Evolutionary conservation across 805 yeast genomes (phyloP), one percentile per base, ranked within the genome.

Genomic region (Geotrichum ghanense): DNA sequence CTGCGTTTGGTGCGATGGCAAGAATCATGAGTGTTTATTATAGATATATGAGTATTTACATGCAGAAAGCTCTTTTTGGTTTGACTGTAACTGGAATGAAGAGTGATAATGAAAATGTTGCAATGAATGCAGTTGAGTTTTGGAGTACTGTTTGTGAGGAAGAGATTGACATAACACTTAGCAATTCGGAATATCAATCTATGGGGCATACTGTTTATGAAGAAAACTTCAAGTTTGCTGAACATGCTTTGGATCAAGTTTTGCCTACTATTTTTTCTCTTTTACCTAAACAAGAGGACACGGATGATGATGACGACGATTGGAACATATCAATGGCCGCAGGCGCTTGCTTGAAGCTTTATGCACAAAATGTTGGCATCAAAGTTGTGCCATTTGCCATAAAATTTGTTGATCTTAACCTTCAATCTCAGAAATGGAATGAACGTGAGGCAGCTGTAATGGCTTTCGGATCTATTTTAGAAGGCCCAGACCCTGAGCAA

Each of bases 131-230:
- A 24, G 92, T 92, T 48, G 98, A 92, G 68, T 90, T 92, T 64
- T 92, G 98, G 98, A 80, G 90, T 50, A 87, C 98, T n/a, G 92
- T 92, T n/a, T 89, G 97, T 70, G 98, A 92, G 69, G 96, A 83
- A 61, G 98, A 92, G 66, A 73, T 84, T 52, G 96, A 86, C 52
- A 79, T 85, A 50, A 77, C 83, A 16, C 65, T 76, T 49, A 85
- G 80, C 60, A 55, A 52, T 3, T 60, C 76, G 53, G 80, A 79
- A 43, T 56, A 46, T 12, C 52, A 41, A 35, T 48, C 41, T 9
- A 31, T n/a, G 37, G 51, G 48, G 31, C 45, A 31, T 24, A 45
- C 48, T 20, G 45, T 45, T 56, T 77, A 76, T 41, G 73, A 77
- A 42, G 68, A 71, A 40, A 73, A 79, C 50, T 89, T 70, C 67